These are phyloP conservation scores for Pseudoturritis turrita DNA, from an alignment of 345 rosid species.

Conservation along the genomic window DNA sequence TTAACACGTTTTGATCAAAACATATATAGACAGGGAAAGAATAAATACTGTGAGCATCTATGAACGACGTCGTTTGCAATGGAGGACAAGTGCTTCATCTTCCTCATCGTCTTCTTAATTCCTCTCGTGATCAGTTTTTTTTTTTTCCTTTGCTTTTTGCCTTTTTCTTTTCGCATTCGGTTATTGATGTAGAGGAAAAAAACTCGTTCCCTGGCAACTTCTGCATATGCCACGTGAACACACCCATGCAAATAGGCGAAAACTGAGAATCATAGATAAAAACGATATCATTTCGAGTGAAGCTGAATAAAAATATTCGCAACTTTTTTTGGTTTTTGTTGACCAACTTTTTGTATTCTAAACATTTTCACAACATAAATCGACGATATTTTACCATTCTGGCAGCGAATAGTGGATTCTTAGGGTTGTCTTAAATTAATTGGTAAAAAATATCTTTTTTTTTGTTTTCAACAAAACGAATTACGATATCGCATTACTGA, in stretches of 20 bases:
- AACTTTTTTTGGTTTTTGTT: not conserved
- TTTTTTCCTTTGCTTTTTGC: no score
- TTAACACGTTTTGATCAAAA: no score
- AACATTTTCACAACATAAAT: no score
- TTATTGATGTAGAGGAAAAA: slow-evolving; percentile 8
- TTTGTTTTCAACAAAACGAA: no score
- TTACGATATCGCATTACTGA: no score
- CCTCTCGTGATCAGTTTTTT: not conserved
- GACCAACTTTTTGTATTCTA: no score
- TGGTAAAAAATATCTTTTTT: no score
- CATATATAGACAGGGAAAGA: not conserved
- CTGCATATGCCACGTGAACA: slow-evolving; percentile 17
- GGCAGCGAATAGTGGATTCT: no score
- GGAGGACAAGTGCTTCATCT: slow-evolving; percentile 78
- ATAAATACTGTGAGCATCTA: slow-evolving; percentile 55
- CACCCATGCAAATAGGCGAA: slow-evolving; percentile 29
- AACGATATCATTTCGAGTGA: not conserved
- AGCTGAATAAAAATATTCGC: not conserved
- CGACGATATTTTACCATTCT: no score
- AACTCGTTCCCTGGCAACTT: slow-evolving; percentile 20
- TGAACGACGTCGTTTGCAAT: slow-evolving; percentile 61
- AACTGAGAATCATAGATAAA: not conserved
- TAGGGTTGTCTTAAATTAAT: no score
- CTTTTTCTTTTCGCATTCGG: not conserved
- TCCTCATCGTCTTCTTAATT: slow-evolving; percentile 24